Conservation (phyloP, 2,329 filamentous ascomycete genomes). For the Cercospora brassicicola region DNA sequence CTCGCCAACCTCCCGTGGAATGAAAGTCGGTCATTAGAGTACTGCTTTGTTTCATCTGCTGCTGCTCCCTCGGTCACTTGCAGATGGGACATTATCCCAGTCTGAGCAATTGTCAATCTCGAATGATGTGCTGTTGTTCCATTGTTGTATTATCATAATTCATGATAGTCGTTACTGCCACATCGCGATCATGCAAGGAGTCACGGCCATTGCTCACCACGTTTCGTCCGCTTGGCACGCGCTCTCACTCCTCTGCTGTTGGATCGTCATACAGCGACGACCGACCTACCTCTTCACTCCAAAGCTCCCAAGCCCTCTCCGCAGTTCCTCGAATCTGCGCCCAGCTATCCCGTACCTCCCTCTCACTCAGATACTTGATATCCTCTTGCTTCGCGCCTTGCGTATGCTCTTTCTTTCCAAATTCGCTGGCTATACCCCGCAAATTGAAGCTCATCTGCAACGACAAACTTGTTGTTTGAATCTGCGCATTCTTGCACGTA, state of each 20-base stretch:
- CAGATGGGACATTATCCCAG: neutral
- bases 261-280: neutral
- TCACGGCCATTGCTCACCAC: neutral
- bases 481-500: conserved; percentile 43
- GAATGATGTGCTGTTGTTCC: neutral
- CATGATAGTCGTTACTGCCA: neutral
- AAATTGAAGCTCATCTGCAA: conserved; percentile 43
- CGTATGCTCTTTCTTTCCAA: conserved; percentile 42
- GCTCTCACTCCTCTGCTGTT: neutral
- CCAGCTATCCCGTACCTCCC: conserved; percentile 46
- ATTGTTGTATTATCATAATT: neutral
- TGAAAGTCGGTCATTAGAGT: neutral
- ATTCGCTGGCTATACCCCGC: conserved; percentile 41
- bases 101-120: neutral
- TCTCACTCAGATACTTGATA: conserved; percentile 46
- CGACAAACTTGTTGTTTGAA: conserved; percentile 43
- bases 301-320: conserved; percentile 46
- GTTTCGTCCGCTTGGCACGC: neutral
- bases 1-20: conserved; percentile 19
- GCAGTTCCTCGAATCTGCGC: conserved; percentile 38
- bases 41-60: neutral
- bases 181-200: neutral
- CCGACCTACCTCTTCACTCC: conserved; percentile 45
- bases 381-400: conserved; percentile 45
- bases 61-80: neutral